Evolutionary conservation across 129 eudicot genomes (phyloP).

Genomic region (Arctium lappa): DNA sequence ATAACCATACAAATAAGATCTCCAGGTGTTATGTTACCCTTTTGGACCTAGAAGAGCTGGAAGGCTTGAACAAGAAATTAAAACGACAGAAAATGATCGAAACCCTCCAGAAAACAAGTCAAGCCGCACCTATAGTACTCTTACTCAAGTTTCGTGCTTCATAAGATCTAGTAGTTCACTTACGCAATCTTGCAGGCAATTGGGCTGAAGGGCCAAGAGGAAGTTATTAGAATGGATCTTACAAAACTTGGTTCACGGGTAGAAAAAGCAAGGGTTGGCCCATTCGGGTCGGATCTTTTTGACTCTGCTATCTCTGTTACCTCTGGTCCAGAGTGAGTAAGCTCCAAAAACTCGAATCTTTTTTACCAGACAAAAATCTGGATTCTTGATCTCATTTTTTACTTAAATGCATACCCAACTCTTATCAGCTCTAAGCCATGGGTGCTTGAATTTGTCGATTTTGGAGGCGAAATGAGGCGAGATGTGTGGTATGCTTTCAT

Average conservation of each 20-base stretch:
- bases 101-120: not conserved
- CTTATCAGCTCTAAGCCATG: conserved; percentile 37
- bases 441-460: conserved; percentile 84
- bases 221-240: conserved; percentile 72
- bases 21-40: not conserved
- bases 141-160: conserved; percentile 6
- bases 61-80: not conserved
- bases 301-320: conserved; percentile 92
- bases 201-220: conserved; percentile 45
- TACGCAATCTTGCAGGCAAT: conserved; percentile 48
- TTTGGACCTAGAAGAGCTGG: not conserved
- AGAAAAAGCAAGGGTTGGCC: conserved; percentile 83
- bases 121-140: too few relatives aligned
- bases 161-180: conserved; percentile 6
- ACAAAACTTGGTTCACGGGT: conserved; percentile 52
- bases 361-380: conserved; percentile 1
- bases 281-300: conserved; percentile 77
- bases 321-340: conserved; percentile 90
- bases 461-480: conserved; percentile 96
- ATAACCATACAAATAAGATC: not conserved
- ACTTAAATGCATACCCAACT: conserved; percentile 1
- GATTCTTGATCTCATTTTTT: not conserved
- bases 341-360: conserved; percentile 50
- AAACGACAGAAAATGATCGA: not conserved
- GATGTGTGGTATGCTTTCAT: conserved; percentile 89